Evolutionary conservation across 345 rosid species (phyloP).

Genomic region (Salix exigua): DNA sequence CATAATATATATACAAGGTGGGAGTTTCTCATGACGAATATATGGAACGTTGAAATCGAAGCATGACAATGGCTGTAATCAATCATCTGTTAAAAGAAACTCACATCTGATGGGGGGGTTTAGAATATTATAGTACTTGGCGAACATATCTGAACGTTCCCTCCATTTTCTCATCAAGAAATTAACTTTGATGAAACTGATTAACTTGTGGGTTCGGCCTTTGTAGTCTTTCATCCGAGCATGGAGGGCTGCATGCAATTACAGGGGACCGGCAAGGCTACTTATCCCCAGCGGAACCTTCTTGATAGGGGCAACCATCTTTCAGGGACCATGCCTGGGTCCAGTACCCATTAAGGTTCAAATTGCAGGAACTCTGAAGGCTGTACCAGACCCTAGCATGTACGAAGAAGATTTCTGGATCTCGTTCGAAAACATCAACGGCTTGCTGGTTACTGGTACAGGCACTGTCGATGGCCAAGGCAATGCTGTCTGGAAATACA

Average conservation of each 20-base stretch:
- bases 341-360: slow-evolving; percentile 31
- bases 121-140: no score
- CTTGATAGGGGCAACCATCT: slow-evolving; percentile 26
- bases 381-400: slow-evolving; percentile 23
- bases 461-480: slow-evolving; percentile 74
- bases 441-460: slow-evolving; percentile 46
- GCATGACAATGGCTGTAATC: no score
- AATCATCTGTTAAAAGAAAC: no score
- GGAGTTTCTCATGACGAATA: neutral
- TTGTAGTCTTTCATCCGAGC: slow-evolving; percentile 35
- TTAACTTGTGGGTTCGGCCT: neutral
- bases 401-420: slow-evolving; percentile 43
- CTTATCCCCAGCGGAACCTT: slow-evolving; percentile 40
- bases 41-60: no score
- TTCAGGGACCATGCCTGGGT: slow-evolving; percentile 44
- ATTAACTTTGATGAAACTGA: neutral
- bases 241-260: slow-evolving; percentile 39
- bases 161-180: neutral
- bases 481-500: slow-evolving; percentile 43
- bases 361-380: slow-evolving; percentile 36
- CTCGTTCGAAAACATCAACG: slow-evolving; percentile 43
- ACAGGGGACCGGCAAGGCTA: slow-evolving; percentile 32
- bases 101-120: no score
- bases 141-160: neutral
- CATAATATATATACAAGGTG: no score